Base-by-base conservation (phyloP, 2,329 filamentous ascomycete species). In the Hypoxylon sp. region DNA sequence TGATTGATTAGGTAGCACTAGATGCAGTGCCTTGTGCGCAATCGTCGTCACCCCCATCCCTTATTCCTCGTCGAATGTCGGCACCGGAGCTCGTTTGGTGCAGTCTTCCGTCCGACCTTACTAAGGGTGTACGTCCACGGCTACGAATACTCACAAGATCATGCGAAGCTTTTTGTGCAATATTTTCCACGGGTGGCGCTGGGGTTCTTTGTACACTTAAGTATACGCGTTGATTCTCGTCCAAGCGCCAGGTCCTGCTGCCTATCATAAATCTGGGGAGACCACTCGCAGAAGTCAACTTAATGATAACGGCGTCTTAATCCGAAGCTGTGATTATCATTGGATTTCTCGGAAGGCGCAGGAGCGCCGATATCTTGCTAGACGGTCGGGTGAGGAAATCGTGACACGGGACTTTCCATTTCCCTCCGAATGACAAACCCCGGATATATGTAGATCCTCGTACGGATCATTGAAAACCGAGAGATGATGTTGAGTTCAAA, bases 1-100 rank as follows among this genome's bases (percentile, higher is more conserved):
- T 61, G 56, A 60, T 59, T 65, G 36, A 60, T 59, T 65, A 40
- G 61, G 61, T 62, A 22, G 49, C 61, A 60, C 64, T 45, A 61
- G 58, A 54, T 62, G 65, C 58, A 65, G 61, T 62, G 44, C 64
- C 61, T 64, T 67, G 61, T 60, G 53, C 58, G 62, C 65, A 61
- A 65, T 68, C 62, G 52, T 65, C 52, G 52, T 65, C 57, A 65
- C 62, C 58, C 52, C 50, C 56, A 61, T 61, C 56, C 24, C 52
- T 38, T 28, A n/a, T 42, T 53, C 22, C 38, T 50, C 28, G 20
- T 65, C 40, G 26, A 52, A 26, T 54, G 22, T 68, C 61, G 65
- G 58, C 62, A 65, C 62, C 62, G 61, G 61, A 44, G 61, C 49
- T 62, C 53, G 44, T 64, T 54, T 64, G 26, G 61, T 48, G 49